phyloP scores from a whole-genome alignment of 345 rosid species.

The Camelina laxa region DNA sequence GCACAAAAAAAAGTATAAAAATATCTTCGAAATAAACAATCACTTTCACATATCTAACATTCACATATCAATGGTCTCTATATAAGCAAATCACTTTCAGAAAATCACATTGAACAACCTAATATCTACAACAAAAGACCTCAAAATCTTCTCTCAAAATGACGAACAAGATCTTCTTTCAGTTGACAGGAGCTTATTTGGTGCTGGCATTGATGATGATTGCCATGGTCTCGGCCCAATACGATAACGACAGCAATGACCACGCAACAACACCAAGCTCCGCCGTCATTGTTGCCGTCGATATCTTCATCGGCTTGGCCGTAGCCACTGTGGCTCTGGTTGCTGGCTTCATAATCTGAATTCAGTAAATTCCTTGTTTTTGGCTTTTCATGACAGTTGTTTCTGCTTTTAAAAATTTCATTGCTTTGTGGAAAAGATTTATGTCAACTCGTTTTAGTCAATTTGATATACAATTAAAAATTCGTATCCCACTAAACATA shows the following conservation, averaged over 20 bases:
- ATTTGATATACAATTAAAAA: too few species aligned
- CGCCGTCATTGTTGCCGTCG: slow-evolving; percentile 5
- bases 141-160: slow-evolving; percentile 11
- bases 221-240: slow-evolving; percentile 26
- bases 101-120: background rate
- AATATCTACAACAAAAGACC: background rate
- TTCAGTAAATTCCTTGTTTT: background rate
- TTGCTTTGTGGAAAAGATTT: background rate
- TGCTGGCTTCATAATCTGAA: slow-evolving; percentile 27
- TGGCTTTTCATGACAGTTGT: background rate
- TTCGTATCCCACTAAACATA: background rate
- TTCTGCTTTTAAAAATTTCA: background rate
- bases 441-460: too few species aligned
- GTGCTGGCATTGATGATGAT: slow-evolving; percentile 31
- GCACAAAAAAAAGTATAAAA: background rate
- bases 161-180: slow-evolving; percentile 6
- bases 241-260: background rate
- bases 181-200: slow-evolving; percentile 23
- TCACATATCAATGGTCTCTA: background rate
- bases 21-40: background rate
- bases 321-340: slow-evolving; percentile 8
- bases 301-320: slow-evolving; percentile 9
- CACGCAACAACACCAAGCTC: slow-evolving; percentile 20
- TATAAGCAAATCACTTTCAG: slow-evolving; percentile 16
- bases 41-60: background rate